These are phyloP conservation scores for Flueggea neowawraea DNA, from an alignment of 441 rosid species.

Conservation along the genomic window DNA sequence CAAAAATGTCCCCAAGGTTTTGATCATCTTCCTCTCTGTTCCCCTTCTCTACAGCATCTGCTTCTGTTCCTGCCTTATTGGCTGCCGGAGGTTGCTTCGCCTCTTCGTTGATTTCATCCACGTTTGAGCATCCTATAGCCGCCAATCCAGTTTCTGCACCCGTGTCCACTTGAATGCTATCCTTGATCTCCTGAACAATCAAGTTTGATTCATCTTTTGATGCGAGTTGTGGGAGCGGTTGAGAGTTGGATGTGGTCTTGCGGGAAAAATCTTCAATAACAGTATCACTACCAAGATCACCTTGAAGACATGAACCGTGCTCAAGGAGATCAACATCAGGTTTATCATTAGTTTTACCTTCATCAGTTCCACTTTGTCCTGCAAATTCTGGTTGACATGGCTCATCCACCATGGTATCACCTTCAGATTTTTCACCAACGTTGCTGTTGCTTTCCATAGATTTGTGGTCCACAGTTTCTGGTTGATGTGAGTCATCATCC, in stretches of 20 bases:
- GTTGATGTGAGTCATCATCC: slow-evolving; percentile 32
- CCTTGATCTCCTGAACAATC: slow-evolving; percentile 14
- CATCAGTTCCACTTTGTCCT: not conserved
- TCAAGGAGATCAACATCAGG: not conserved
- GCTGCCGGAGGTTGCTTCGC: slow-evolving; percentile 14
- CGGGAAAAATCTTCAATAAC: slow-evolving; percentile 10
- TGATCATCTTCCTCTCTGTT: slow-evolving; percentile 24
- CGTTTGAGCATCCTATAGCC: slow-evolving; percentile 14
- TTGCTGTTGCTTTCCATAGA: not conserved
- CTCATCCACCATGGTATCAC: not conserved
- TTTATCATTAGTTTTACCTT: not conserved
- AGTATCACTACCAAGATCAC: slow-evolving; percentile 5
- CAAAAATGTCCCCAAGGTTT: slow-evolving; percentile 34
- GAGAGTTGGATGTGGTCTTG: slow-evolving; percentile 13
- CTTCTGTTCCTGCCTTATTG: slow-evolving; percentile 20
- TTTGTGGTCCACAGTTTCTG: slow-evolving; percentile 5
- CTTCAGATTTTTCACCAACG: not conserved
- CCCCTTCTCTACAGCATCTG: slow-evolving; percentile 25
- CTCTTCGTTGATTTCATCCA: slow-evolving; percentile 23
- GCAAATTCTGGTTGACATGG: not conserved
- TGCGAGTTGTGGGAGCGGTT: slow-evolving; percentile 16
- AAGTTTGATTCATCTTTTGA: slow-evolving; percentile 23
- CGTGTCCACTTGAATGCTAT: slow-evolving; percentile 9
- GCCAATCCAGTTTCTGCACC: slow-evolving; percentile 15
- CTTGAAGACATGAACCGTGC: slow-evolving; percentile 10